phyloP scores from a whole-genome alignment of 306 rosid genomes.

The Canavalia ensiformis region DNA sequence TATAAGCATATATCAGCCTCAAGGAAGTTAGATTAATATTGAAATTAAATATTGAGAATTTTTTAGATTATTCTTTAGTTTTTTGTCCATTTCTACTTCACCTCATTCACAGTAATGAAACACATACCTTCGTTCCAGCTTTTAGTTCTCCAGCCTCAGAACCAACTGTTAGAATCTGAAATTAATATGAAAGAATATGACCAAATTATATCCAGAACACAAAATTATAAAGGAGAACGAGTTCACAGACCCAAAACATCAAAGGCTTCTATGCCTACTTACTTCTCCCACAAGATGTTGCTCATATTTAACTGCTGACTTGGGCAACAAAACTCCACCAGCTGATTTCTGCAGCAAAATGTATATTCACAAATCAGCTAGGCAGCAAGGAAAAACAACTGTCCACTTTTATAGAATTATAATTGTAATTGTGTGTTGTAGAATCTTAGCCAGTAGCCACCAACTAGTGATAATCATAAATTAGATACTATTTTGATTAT shows the following conservation, averaged over 20 bases:
- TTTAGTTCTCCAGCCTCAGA: constrained; percentile 76
- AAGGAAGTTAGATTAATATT: constrained; percentile 6
- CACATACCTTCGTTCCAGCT: constrained; percentile 80
- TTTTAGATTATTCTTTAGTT: background rate
- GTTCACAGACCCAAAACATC: constrained; percentile 20
- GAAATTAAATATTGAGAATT: background rate
- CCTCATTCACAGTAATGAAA: constrained; percentile 29
- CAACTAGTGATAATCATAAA: no score
- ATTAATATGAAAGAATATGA: constrained; percentile 34
- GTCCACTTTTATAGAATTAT: background rate
- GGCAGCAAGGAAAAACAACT: constrained; percentile 18
- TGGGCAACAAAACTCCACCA: constrained; percentile 92
- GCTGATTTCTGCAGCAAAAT: constrained; percentile 71
- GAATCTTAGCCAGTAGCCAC: no score
- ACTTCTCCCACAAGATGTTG: constrained; percentile 93
- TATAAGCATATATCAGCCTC: constrained; percentile 29
- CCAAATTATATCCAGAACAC: constrained; percentile 29
- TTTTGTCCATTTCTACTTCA: background rate
- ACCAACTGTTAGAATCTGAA: constrained; percentile 83
- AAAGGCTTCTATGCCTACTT: constrained; percentile 40
- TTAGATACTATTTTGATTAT: no score
- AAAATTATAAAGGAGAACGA: background rate
- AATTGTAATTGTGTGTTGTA: no score
- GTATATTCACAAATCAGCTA: constrained; percentile 24
- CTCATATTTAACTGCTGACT: constrained; percentile 92